phyloP scores from a whole-genome alignment of 1,284 basidiomycete species.

The Cryptococcus deneoformans region DNA sequence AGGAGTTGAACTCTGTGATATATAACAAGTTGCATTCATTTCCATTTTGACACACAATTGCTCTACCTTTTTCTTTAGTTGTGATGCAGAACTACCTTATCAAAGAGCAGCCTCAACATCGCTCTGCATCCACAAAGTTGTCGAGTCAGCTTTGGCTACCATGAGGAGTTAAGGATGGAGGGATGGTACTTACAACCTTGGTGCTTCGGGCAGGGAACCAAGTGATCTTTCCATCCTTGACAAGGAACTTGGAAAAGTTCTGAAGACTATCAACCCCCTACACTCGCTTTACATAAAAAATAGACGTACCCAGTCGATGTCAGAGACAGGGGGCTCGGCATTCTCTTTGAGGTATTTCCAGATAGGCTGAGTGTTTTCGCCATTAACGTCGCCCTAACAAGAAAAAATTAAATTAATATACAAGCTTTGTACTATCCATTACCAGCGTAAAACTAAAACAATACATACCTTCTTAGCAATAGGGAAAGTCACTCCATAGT shows the following conservation, averaged over 20 bases:
- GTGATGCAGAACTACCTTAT: too few relatives aligned
- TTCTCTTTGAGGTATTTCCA: conserved; percentile 52
- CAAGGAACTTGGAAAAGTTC: conserved; percentile 54
- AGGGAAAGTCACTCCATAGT: conserved; percentile 80
- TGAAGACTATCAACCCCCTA: conserved; percentile 7
- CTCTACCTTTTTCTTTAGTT: not conserved
- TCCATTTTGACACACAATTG: not conserved
- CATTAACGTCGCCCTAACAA: conserved; percentile 52
- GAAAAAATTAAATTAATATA: too few relatives aligned
- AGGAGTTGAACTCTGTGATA: not conserved
- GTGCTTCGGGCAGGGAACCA: conserved; percentile 52
- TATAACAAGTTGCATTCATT: not conserved
- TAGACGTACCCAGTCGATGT: conserved; percentile 45
- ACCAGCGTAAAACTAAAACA: not conserved
- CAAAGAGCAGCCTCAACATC: conserved; percentile 34
- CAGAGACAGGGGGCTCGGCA: conserved; percentile 42
- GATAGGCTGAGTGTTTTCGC: conserved; percentile 52
- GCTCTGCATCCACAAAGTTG: conserved; percentile 12
- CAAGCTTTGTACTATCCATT: not conserved
- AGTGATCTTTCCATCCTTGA: conserved; percentile 53
- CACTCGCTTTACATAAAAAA: not conserved
- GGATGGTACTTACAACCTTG: conserved; percentile 43
- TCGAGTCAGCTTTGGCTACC: conserved; percentile 2
- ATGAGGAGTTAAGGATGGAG: not conserved
- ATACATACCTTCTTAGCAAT: conserved; percentile 67